A percentile compares a stretch with the other conserved stretches of the same genome.
Evolutionary conservation across 495 filamentous ascomycete species (phyloP).

Genomic region (Astrothelium macrocarpum): DNA sequence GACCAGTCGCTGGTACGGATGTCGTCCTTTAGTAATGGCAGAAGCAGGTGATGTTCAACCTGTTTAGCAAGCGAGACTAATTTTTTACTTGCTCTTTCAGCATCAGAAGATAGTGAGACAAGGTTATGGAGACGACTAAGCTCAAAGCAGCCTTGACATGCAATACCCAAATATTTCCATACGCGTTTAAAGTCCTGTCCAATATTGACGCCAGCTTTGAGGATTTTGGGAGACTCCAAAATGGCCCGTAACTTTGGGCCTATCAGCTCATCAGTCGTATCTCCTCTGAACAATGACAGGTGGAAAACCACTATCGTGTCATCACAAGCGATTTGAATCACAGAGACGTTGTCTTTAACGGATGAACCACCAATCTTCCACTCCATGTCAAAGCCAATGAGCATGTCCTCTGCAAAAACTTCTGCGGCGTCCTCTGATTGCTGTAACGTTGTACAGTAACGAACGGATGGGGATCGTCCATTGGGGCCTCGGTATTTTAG

Average conservation of each 20-base stretch:
- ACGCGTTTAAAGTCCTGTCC: slow-evolving; percentile 51
- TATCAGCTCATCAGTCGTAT: slow-evolving; percentile 25
- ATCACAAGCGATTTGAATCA: slow-evolving; percentile 33
- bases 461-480: slow-evolving; percentile 18
- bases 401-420: slow-evolving; percentile 25
- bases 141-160: slow-evolving; percentile 26
- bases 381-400: slow-evolving; percentile 35
- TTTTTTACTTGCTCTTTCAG: slow-evolving; percentile 19
- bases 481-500: slow-evolving; percentile 26
- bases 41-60: slow-evolving; percentile 24
- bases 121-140: slow-evolving; percentile 32
- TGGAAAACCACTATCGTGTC: slow-evolving; percentile 32
- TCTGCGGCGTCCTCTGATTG: slow-evolving; percentile 24
- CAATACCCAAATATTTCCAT: slow-evolving; percentile 23
- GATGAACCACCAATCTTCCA: slow-evolving; percentile 20
- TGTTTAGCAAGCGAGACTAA: slow-evolving; percentile 25
- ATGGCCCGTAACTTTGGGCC: slow-evolving; percentile 33
- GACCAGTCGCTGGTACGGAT: slow-evolving; percentile 32
- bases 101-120: slow-evolving; percentile 21
- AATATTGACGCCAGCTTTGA: slow-evolving; percentile 83
- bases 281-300: slow-evolving; percentile 23
- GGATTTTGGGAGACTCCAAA: slow-evolving; percentile 72
- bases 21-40: slow-evolving; percentile 30
- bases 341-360: slow-evolving; percentile 29
- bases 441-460: slow-evolving; percentile 28